Conservation (phyloP, 331 rosid species). For the Rosa hybrid region DNA sequence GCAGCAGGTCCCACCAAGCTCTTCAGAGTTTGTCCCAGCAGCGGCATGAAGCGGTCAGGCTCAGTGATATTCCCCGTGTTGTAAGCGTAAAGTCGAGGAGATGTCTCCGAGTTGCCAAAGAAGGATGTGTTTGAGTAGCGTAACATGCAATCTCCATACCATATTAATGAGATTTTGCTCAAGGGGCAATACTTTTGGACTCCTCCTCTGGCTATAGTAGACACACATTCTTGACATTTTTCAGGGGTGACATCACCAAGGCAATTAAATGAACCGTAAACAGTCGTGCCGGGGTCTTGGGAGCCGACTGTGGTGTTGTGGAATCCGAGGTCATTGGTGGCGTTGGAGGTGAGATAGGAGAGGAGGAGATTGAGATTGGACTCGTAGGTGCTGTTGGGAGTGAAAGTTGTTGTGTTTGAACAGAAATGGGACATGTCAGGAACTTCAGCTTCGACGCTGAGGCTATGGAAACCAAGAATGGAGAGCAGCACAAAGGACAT, state of each 20-base stretch:
- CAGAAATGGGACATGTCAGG: neutral
- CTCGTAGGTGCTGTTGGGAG: constrained; percentile 24
- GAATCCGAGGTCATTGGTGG: constrained; percentile 10
- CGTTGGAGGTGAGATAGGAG: constrained; percentile 31
- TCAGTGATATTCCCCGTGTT: constrained; percentile 4
- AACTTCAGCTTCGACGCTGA: neutral
- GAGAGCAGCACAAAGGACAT: neutral
- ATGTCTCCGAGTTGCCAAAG: neutral
- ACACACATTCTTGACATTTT: constrained; percentile 20
- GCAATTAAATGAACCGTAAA: constrained; percentile 40
- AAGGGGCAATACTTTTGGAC: neutral
- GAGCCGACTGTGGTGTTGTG: constrained; percentile 26
- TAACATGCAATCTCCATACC: constrained; percentile 41
- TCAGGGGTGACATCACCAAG: constrained; percentile 23
- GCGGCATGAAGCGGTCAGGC: constrained; percentile 6
- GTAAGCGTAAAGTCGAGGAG: rapidly evolving
- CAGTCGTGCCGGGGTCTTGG: neutral
- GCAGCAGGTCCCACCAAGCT: neutral
- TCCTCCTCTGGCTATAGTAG: neutral
- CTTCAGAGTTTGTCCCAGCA: constrained; percentile 20
- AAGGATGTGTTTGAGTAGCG: constrained; percentile 36
- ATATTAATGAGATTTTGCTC: constrained; percentile 15
- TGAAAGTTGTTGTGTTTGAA: constrained; percentile 20
- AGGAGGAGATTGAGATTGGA: constrained; percentile 31
- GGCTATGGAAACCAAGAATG: neutral